These are phyloP conservation scores for Arthrinium puccinioides DNA, from an alignment of 2,329 filamentous ascomycete genomes.

Conservation along the genomic window DNA sequence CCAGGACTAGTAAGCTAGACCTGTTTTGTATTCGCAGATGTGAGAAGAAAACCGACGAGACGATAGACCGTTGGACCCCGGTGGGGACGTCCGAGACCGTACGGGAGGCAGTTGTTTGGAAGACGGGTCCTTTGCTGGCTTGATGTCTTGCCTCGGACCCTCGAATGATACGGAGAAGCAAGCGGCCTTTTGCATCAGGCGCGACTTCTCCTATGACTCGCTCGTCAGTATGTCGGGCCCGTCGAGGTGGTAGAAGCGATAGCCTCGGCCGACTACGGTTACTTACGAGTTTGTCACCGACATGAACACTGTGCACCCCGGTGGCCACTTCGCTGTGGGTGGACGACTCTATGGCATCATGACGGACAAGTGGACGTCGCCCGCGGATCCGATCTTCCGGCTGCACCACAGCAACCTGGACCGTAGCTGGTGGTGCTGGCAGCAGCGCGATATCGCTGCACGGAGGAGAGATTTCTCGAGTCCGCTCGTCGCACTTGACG, in stretches of 20 bases:
- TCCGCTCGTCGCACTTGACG: conserved; percentile 5
- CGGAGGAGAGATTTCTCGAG: conserved; percentile 4
- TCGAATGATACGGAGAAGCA: background rate
- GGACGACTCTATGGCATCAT: conserved; percentile 5
- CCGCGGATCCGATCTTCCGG: conserved; percentile 5
- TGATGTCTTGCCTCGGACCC: background rate
- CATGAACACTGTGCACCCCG: conserved; percentile 1
- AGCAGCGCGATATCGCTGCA: background rate
- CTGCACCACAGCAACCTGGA: conserved; percentile 5
- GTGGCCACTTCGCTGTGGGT: conserved; percentile 5
- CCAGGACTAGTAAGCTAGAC: background rate
- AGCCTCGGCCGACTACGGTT: background rate
- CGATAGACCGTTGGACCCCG: background rate
- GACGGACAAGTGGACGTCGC: conserved; percentile 4
- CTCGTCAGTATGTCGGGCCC: background rate
- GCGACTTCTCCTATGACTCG: background rate
- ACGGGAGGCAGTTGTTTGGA: conserved; percentile 1
- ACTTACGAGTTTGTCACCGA: background rate
- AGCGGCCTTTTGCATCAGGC: background rate
- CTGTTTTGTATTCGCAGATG: background rate
- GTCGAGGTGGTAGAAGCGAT: background rate
- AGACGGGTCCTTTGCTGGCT: background rate
- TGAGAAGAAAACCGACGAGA: background rate
- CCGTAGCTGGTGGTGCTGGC: conserved; percentile 3
- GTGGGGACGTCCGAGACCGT: background rate